Percentiles rank a stretch among this genome's conserved stretches.
These are phyloP conservation scores for Aphanoascus verrucosus DNA, from an alignment of 2,329 filamentous ascomycete genomes.

Conservation along the genomic window DNA sequence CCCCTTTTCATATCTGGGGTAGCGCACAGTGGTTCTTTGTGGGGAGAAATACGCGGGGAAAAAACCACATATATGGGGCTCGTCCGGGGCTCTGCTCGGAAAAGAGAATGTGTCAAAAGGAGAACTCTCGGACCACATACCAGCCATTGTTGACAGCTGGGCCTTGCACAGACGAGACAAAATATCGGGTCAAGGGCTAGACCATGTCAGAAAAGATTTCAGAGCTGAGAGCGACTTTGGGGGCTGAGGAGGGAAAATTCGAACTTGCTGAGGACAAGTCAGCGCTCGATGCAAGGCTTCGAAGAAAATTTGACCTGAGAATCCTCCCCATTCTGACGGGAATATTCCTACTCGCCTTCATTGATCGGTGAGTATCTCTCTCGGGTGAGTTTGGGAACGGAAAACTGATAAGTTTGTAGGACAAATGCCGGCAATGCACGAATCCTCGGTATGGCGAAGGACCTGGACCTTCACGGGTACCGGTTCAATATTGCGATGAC, in stretches of 20 bases:
- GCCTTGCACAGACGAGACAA: background rate
- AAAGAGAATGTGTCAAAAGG: background rate
- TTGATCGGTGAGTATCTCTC: background rate
- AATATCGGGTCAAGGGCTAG: background rate
- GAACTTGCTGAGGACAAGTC: background rate
- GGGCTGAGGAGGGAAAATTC: background rate
- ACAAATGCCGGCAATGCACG: conserved; percentile 7
- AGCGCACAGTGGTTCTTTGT: background rate
- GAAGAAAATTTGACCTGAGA: conserved; percentile 5
- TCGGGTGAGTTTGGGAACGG: background rate
- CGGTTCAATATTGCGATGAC: conserved; percentile 11
- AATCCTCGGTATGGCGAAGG: conserved; percentile 10
- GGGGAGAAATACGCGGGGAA: background rate
- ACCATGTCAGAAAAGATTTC: conserved; percentile 3
- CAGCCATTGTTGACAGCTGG: background rate
- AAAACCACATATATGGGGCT: background rate
- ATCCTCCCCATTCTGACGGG: conserved; percentile 4
- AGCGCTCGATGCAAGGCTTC: conserved; percentile 2
- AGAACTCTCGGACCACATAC: background rate
- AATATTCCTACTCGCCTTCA: conserved; percentile 8
- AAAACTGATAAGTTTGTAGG: background rate
- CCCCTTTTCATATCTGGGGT: background rate
- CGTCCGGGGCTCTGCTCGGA: background rate
- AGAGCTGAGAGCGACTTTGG: background rate
- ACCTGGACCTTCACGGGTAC: conserved; percentile 3